Base-by-base conservation (phyloP, 257 asterid genomes). In the Gardenia jasminoides region DNA sequence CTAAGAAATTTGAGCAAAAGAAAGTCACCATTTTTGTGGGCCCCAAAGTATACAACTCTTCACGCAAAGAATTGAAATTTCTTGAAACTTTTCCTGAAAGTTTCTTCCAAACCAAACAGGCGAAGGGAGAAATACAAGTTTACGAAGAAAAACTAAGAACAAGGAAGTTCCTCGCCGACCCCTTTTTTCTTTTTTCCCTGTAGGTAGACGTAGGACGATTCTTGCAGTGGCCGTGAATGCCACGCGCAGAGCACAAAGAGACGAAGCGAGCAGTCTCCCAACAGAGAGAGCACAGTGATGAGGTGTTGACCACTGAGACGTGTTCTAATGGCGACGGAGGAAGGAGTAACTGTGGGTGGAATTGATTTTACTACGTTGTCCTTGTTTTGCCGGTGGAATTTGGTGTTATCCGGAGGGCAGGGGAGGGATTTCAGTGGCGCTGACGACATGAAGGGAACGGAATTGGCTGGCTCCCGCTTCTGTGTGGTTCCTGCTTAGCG, bases 171-270 rank as follows among this genome's bases (percentile, higher is more conserved):
- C 74, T 48, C 52, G 31, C 56, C 56, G 15, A 33, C 56, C 31
- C n/a, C n/a, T n/a, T 15, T 33, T 33, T 67, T 36, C 30, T n/a
- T n/a, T n/a, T n/a, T n/a, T n/a, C n/a, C n/a, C n/a, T n/a, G n/a
- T n/a, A n/a, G n/a, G n/a, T n/a, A n/a, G 41, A 36, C 41, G 41
- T 10, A 36, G n/a, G 1, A 65, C 17, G 65, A 17, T 72, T 48
- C 82, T 62, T 61, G 82, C 78, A 72, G 74, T 72, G 74, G 58
- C 78, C 78, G 54, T 44, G 43, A 66, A 26, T 54, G 80, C 80
- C 75, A 77, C 68, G 54, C 3, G 36, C 62, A 7, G 62, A 67
- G 24, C 54, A 17, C 65, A 24, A 24, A 10, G n/a, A 33, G 52
- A 66, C 10, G 80, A 48, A 9, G 80, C 4, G 4, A 31, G 24